phyloP scores from a whole-genome alignment of 2,329 filamentous ascomycete genomes.

The Fusarium citri region DNA sequence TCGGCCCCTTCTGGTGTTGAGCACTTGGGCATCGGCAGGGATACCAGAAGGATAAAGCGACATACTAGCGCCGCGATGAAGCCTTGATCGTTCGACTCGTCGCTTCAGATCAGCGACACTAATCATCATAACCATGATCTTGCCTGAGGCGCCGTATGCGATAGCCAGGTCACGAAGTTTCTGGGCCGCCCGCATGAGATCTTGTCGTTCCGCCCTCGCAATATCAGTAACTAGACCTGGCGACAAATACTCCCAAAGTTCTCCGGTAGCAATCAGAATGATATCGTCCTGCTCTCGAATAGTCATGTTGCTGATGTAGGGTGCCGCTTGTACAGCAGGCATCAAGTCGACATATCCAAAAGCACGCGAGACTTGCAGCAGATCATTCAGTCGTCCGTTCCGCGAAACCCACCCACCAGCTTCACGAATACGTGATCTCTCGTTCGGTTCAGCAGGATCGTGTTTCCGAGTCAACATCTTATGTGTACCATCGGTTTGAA shows the following conservation, averaged over 20 bases:
- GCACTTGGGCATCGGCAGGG: slow-evolving; percentile 75
- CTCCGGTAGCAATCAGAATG: slow-evolving; percentile 88
- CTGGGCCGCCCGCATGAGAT: slow-evolving; percentile 94
- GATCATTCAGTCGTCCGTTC: slow-evolving; percentile 92
- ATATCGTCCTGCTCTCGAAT: slow-evolving; percentile 93
- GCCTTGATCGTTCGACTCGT: slow-evolving; percentile 77
- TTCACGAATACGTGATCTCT: slow-evolving; percentile 90
- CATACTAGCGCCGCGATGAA: slow-evolving; percentile 83
- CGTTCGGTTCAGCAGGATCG: slow-evolving; percentile 86
- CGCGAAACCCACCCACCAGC: slow-evolving; percentile 96
- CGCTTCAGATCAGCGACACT: slow-evolving; percentile 92
- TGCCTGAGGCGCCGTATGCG: slow-evolving; percentile 91
- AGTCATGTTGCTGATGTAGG: slow-evolving; percentile 81
- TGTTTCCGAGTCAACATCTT: slow-evolving; percentile 90
- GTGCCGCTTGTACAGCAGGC: slow-evolving; percentile 91
- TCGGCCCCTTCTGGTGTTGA: slow-evolving; percentile 72
- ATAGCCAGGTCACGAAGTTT: slow-evolving; percentile 95
- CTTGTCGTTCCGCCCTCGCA: slow-evolving; percentile 83
- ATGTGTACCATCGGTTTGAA: slow-evolving; percentile 87
- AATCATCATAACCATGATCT: slow-evolving; percentile 99
- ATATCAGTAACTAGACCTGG: slow-evolving; percentile 93
- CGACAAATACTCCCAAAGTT: slow-evolving; percentile 94
- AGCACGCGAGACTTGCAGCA: slow-evolving; percentile 89
- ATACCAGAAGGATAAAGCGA: slow-evolving; percentile 83
- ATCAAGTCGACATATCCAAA: slow-evolving; percentile 96